Evolutionary conservation across 306 rosid species (phyloP).

Genomic region (Acacia acuminata): DNA sequence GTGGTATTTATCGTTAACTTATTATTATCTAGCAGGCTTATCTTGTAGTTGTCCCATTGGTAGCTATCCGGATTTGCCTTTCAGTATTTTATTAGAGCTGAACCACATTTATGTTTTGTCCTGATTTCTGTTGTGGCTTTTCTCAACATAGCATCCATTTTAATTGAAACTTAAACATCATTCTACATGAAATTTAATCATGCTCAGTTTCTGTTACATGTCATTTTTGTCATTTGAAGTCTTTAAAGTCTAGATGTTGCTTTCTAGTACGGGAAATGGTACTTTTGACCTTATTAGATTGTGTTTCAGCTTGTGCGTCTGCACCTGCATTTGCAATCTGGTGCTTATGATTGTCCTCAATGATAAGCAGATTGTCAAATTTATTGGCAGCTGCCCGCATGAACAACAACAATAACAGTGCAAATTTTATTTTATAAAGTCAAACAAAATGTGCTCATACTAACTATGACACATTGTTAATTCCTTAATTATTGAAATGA

Average conservation of each 20-base stretch:
- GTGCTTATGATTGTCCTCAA: constrained; percentile 5
- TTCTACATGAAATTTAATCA: background rate
- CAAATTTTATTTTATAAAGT: background rate
- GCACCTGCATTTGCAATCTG: background rate
- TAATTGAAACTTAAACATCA: background rate
- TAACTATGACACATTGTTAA: background rate
- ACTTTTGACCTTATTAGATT: background rate
- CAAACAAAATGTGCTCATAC: background rate
- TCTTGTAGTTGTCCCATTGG: background rate
- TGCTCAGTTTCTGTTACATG: background rate
- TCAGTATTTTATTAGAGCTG: background rate
- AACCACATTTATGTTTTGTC: background rate
- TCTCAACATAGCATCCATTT: background rate
- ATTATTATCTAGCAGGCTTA: background rate
- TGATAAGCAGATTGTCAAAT: background rate
- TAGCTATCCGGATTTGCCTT: background rate
- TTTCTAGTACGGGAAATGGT: constrained; percentile 1
- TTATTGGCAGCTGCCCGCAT: background rate
- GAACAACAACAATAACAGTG: background rate
- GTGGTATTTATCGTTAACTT: background rate
- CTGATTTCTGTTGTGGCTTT: background rate
- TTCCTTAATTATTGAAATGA: background rate
- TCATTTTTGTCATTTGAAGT: background rate
- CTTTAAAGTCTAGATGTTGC: background rate
- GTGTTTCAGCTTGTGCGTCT: background rate